Evolutionary conservation across 1,139 yeast species (phyloP), one percentile per base, ranked within the genome.

Genomic region (Geotrichum phurueaensis): DNA sequence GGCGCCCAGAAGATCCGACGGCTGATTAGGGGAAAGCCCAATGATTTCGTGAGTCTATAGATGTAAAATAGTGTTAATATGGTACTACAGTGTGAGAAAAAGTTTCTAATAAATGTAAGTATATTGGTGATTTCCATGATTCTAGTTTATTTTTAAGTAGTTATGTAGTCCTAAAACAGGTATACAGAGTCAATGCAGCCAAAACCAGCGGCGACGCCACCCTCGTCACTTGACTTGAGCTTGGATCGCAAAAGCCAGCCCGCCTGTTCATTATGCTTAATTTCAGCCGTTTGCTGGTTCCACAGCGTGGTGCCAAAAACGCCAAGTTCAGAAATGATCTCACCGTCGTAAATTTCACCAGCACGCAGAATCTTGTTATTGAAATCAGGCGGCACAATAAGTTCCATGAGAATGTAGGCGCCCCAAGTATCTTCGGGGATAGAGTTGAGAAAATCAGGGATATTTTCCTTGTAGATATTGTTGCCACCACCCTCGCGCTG

Each of bases 131-230:
- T 25, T 47, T 13, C n/a, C 12, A 22, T 49, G 18, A 27, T 49
- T 49, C 18, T 36, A 36, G 10, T 15, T 15, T 36, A 36, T 23
- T 31, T 22, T 48, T 33, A 45, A 43, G 25, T 39, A 45, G 29
- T 51, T 18, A 3, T 15, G 23, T 25, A 48, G 29, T 13, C 23
- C 51, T 63, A 65, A 25, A 68, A 70, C 25, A 79, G 68, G 48
- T 76, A 75, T 45, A 83, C 78, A 68, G 92, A 88, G 74, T 94
- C 99, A 58, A 94, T 90, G 74, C 97, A 91, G 12, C 98, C 99
- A 75, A 89, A 94, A 0, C 99, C 99, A 15, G 99, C 98, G 36
- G 98, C 98, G 43, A 94, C 97, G 48, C 99, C 99, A 56, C 99
- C 99, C 77, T 94, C 99, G 73, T 94, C 85, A 60, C 96, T 87